A percentile compares a stretch with the other conserved stretches of the same genome.
phyloP scores from a whole-genome alignment of 2,329 filamentous ascomycete species.

The Pyricularia sp. region DNA sequence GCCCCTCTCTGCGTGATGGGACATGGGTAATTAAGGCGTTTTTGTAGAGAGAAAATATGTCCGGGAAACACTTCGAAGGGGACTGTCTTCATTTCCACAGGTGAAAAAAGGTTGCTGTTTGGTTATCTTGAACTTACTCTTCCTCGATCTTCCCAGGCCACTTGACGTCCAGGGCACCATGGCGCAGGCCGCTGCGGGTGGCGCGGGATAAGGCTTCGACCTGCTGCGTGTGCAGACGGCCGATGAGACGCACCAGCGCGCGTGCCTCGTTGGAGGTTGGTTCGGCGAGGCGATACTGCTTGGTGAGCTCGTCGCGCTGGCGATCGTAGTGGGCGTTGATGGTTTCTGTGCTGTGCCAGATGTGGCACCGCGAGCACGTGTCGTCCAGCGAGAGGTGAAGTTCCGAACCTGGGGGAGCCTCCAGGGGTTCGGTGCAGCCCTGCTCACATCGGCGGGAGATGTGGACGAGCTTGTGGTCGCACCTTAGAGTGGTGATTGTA shows the following conservation, averaged over 20 bases:
- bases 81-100: neutral
- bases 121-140: neutral
- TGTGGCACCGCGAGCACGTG: constrained; percentile 3
- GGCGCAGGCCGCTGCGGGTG: neutral
- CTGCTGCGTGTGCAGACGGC: neutral
- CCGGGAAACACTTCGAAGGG: neutral
- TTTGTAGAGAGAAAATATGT: neutral
- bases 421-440: neutral
- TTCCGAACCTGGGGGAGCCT: neutral
- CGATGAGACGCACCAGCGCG: neutral
- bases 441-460: neutral
- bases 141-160: constrained; percentile 3
- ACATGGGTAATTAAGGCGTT: neutral
- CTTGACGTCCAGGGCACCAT: neutral
- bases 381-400: neutral
- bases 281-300: neutral
- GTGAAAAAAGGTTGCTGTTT: neutral
- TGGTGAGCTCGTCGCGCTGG: constrained; percentile 2
- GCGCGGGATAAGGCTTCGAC: constrained; percentile 1
- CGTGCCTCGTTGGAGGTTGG: neutral
- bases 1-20: neutral
- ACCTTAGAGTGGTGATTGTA: neutral
- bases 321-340: constrained; percentile 2
- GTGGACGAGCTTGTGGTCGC: neutral
- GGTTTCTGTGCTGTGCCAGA: neutral